These are phyloP conservation scores for Austroboletus novae-zelandiae DNA, from an alignment of 1,284 basidiomycete species.

Conservation along the genomic window DNA sequence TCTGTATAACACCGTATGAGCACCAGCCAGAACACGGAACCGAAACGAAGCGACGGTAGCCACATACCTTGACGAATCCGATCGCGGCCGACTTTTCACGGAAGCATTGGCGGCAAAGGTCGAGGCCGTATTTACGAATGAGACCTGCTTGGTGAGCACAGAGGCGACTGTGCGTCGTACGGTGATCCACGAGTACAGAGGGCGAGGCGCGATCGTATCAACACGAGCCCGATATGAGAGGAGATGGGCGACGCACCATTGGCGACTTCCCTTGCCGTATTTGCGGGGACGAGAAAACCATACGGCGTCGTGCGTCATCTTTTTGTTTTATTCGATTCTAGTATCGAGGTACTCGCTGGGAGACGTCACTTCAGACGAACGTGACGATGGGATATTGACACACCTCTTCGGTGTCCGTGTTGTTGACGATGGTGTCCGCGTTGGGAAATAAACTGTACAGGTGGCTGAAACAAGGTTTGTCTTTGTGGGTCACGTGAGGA, in stretches of 20 bases:
- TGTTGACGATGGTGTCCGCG: neutral
- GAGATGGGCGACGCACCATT: conserved; percentile 61
- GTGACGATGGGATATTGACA: neutral
- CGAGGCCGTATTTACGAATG: conserved; percentile 92
- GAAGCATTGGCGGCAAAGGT: conserved; percentile 98
- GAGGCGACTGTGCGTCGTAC: conserved; percentile 64
- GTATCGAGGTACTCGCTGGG: neutral
- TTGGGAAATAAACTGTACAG: conserved; percentile 23
- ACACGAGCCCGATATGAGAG: neutral
- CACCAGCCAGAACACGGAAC: neutral
- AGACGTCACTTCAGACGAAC: neutral
- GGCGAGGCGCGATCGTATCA: neutral
- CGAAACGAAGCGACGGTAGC: neutral
- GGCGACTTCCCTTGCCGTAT: conserved; percentile 93
- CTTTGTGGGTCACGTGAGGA: no score
- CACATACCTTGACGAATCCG: conserved; percentile 87
- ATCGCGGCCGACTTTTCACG: conserved; percentile 92
- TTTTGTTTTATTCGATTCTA: conserved; percentile 18
- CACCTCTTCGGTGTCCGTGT: conserved; percentile 13
- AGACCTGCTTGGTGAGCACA: conserved; percentile 96
- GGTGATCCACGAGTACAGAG: no score
- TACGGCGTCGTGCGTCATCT: conserved; percentile 81
- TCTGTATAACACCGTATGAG: conserved; percentile 4
- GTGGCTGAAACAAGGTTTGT: conserved; percentile 27
- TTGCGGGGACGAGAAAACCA: conserved; percentile 94